These are phyloP conservation scores for Neurospora intermedia DNA, from an alignment of 495 filamentous ascomycete genomes.

Conservation along the genomic window DNA sequence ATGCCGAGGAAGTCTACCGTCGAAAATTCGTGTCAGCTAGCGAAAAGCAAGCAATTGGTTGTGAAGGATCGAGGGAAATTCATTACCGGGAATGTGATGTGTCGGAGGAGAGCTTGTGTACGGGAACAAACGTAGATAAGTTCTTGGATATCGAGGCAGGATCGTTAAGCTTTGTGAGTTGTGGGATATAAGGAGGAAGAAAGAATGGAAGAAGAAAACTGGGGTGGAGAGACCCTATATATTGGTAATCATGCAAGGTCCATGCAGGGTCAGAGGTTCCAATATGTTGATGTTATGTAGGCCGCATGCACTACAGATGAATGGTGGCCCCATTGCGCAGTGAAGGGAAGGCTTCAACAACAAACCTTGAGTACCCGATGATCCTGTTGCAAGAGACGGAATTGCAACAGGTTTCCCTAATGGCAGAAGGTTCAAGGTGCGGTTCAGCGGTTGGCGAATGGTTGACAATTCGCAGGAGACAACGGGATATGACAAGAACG, in stretches of 20 bases:
- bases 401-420: not conserved
- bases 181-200: no score
- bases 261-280: no score
- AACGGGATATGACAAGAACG: no score
- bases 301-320: not conserved
- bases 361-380: not conserved
- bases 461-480: no score
- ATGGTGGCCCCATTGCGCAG: not conserved
- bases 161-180: no score
- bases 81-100: not conserved
- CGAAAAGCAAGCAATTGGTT: not conserved
- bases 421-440: not conserved
- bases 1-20: not conserved
- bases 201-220: no score
- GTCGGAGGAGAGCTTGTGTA: not conserved
- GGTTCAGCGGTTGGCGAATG: not conserved
- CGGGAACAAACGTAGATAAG: no score
- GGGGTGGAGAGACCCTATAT: no score
- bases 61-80: not conserved
- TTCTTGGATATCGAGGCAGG: no score
- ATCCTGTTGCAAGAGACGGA: not conserved
- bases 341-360: not conserved
- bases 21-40: not conserved
- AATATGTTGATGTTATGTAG: not conserved
- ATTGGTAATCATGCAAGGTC: no score